Conservation (phyloP, 371 early-diverging fungal species). For the Mortierella sp. region DNA sequence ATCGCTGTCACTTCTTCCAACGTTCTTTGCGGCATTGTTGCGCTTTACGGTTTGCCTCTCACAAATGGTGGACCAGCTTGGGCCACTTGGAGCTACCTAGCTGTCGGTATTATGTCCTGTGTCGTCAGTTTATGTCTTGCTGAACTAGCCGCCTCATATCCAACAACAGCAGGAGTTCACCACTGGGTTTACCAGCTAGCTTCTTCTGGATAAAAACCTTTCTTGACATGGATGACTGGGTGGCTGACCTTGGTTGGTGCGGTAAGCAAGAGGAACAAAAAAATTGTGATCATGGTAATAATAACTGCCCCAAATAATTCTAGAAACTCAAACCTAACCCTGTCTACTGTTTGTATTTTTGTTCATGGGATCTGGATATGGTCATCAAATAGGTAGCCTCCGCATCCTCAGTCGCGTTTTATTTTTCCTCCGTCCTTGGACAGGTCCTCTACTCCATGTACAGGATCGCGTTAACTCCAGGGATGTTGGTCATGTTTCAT, state of each 20-base stretch:
- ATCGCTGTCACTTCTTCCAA: constrained; percentile 29
- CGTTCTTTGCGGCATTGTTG: constrained; percentile 26
- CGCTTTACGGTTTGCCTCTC: constrained; percentile 35
- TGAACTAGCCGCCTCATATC: constrained; percentile 44
- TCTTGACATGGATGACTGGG: constrained; percentile 47
- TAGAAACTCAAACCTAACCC: not conserved
- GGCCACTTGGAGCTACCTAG: constrained; percentile 40
- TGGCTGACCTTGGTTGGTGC: constrained; percentile 40
- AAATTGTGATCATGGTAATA: not conserved
- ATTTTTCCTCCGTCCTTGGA: constrained; percentile 28
- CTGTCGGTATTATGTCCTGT: constrained; percentile 33
- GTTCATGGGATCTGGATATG: not conserved
- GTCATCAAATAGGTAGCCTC: constrained; percentile 4
- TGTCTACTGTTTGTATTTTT: not conserved
- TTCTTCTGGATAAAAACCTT: constrained; percentile 17
- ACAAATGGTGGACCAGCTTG: constrained; percentile 52
- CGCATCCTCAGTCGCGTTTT: constrained; percentile 34
- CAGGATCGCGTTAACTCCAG: constrained; percentile 24
- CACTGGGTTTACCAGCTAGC: constrained; percentile 49
- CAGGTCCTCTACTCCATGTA: constrained; percentile 25
- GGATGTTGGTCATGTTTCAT: constrained; percentile 39
- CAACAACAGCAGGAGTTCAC: constrained; percentile 41
- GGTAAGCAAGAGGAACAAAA: constrained; percentile 13
- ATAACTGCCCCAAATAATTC: not conserved
- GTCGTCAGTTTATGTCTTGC: constrained; percentile 38